phyloP scores from a whole-genome alignment of 1,284 basidiomycete species.

The Marasmius tenuissimus region DNA sequence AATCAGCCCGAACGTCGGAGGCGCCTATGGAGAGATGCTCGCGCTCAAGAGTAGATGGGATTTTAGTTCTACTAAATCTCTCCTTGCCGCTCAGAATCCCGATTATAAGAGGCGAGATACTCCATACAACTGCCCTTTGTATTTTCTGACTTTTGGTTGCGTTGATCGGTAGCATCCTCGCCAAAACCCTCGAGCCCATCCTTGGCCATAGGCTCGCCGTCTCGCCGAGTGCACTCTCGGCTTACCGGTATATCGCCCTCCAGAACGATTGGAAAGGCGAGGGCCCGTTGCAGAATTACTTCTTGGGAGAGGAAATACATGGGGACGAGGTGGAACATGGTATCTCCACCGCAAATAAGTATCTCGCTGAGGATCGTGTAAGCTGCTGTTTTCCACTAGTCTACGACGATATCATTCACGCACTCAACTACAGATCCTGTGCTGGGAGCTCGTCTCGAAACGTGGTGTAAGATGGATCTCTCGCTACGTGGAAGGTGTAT shows the following conservation, averaged over 20 bases:
- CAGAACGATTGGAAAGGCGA: constrained; percentile 84
- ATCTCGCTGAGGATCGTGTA: constrained; percentile 86
- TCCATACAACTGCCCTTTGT: not conserved
- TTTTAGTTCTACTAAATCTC: constrained; percentile 77
- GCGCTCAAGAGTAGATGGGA: constrained; percentile 87
- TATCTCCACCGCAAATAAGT: constrained; percentile 95
- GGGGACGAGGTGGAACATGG: constrained; percentile 85
- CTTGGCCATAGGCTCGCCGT: constrained; percentile 96
- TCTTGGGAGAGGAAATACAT: constrained; percentile 92
- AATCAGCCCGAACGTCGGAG: constrained; percentile 93
- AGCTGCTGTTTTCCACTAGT: constrained; percentile 22
- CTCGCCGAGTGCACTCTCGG: constrained; percentile 91
- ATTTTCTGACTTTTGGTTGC: not conserved
- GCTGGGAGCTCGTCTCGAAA: constrained; percentile 94
- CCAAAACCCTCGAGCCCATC: constrained; percentile 83
- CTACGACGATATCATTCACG: too few species aligned
- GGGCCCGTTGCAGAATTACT: constrained; percentile 92
- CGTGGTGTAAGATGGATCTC: constrained; percentile 84
- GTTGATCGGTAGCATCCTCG: constrained; percentile 65
- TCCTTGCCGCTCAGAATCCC: constrained; percentile 91
- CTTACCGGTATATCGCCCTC: constrained; percentile 69
- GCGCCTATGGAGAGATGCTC: constrained; percentile 96
- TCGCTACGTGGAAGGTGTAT: constrained; percentile 93
- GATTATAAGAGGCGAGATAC: constrained; percentile 82
- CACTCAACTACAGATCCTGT: constrained; percentile 80